Evolutionary conservation across 78 protist genomes (phyloP), one percentile per base, ranked within the genome.

Genomic region (Tieghemostelium lacteum): DNA sequence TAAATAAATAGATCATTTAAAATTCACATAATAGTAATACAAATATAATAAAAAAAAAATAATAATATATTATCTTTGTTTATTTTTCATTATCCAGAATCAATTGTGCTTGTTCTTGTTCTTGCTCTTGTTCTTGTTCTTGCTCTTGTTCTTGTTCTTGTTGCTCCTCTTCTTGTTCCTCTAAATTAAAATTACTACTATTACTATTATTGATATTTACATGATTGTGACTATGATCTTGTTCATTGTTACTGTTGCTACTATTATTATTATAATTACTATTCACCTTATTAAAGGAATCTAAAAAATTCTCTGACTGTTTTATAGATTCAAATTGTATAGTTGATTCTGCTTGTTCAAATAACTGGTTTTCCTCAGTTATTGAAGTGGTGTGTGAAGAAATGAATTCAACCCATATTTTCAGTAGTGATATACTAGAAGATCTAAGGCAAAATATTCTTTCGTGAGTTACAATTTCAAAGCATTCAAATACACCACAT

Each of bases 331-430:
- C 88, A 24, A 34, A 50, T 67, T 70, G 33, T 19, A 78, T 78
- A 24, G 39, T 45, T 2, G 37, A 57, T 3, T 78, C 88, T 22
- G 88, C 88, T 40, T 78, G 75, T 55, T 78, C 88, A 55, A 78
- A 78, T 16, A 66, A 72, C 5, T 33, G 5, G 37, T 78, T 78
- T 28, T 78, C 88, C 31, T 78, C 88, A 34, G 42, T 37, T 75
- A 78, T 78, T 14, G 88, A 55, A 7, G 88, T 69, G 7, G 88
- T 78, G 16, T 78, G 74, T 19, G 36, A 52, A 1, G 88, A 78
- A 22, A 78, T n/a, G 29, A 78, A 65, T 72, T 78, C 88, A n/a
- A 55, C 88, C 88, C 88, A 78, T 0, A 78, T 10, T 31, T 67
- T 78, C 16, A 78, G 24, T 16, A 78, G 39, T 24, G 26, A 31